Conservation (phyloP, 305 asterid species). For the Nicotiana rustica region DNA sequence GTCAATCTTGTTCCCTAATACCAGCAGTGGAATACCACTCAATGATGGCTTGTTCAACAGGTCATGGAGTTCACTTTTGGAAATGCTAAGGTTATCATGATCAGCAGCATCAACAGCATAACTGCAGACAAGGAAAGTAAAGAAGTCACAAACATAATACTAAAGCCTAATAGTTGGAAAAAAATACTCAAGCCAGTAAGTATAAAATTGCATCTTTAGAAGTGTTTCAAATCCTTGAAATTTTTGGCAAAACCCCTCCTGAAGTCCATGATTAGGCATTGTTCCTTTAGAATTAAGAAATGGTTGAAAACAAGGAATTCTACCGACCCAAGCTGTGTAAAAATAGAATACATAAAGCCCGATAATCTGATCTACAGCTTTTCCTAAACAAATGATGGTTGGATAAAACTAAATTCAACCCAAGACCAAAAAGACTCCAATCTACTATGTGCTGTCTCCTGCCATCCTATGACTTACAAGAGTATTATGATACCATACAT, state of each 20-base stretch:
- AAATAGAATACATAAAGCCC: not conserved
- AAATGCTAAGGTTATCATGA: slow-evolving; percentile 75
- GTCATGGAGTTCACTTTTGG: slow-evolving; percentile 86
- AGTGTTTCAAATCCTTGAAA: not conserved
- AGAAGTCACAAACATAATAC: not conserved
- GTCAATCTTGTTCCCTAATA: slow-evolving; percentile 94
- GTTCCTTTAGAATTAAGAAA: not conserved
- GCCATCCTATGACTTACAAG: not conserved
- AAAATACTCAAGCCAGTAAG: not conserved
- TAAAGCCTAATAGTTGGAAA: not conserved
- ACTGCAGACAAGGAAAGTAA: slow-evolving; percentile 50
- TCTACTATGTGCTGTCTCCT: not conserved
- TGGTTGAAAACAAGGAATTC: not conserved
- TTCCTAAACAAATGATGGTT: not conserved
- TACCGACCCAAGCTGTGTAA: not conserved
- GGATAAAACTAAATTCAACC: not conserved
- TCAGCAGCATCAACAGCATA: slow-evolving; percentile 98
- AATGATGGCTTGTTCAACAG: slow-evolving; percentile 86
- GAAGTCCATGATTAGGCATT: not conserved
- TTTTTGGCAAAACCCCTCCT: not conserved
- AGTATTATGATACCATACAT: not conserved
- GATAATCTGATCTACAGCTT: not conserved
- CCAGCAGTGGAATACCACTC: slow-evolving; percentile 87
- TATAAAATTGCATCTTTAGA: not conserved
- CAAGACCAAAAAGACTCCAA: not conserved